Base-by-base conservation (phyloP, 108 stramenopile genomes). In the Fistulifera pelliculosa region DNA sequence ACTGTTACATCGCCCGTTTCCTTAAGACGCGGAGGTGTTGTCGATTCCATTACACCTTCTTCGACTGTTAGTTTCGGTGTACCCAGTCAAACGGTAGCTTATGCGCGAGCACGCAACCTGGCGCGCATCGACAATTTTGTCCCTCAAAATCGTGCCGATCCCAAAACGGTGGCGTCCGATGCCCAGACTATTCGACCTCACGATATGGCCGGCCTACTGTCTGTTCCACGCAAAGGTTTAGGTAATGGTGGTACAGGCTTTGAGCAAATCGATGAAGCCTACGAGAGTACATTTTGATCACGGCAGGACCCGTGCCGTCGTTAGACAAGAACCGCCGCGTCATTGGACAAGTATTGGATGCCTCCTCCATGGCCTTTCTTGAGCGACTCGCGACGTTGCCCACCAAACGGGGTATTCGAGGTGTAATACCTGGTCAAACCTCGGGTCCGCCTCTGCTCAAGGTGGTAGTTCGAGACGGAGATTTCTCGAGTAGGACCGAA, bases 291-390 rank as follows among this genome's bases (percentile, higher is more conserved):
- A 26, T 85, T 89, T 76, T 83, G 73, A 71, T 89, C 38, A 81
- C 77, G 1, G 83, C 79, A 3, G 54, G 49, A 1, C 27, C 76
- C 2, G 60, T 68, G 17, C 69, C 78, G 22, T 60, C 74, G 13
- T 76, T 84, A 77, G 84, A 86, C 47, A 66, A 56, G 15, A 61
- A 49, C 16, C 77, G 77, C 56, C 56, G 72, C 43, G 82, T 90
- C 10, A 77, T 86, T 58, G 84, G 84, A n/a, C 89, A 90, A 52
- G 16, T 83, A 7, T 51, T 86, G 39, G 89, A 90, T 65, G 65
- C 51, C 0, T 49, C 52, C 24, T 78, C 76, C 31, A 90, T 90
- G 89, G 71, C 69, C 47, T 62, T 68, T 39, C 60, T 90, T 25
- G 75, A 80, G 13, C 68, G 85, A 5, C 47, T 90, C 27, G 78